Evolutionary conservation across 257 asterid species (phyloP), one percentile per base, ranked within the genome.

Genomic region (Solanum medicagineum): DNA sequence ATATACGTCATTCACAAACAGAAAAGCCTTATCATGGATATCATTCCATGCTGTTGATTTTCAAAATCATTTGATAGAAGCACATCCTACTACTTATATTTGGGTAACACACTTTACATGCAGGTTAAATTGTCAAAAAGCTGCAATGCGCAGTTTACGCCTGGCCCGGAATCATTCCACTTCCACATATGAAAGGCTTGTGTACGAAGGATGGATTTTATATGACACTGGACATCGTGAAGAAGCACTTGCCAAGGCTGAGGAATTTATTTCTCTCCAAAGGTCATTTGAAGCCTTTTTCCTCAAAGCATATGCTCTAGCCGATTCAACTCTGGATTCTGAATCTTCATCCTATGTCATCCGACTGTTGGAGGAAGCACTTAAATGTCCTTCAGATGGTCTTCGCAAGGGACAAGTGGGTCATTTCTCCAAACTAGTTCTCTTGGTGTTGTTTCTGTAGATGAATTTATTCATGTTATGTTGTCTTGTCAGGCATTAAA

Each of bases 211-310:
- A 59, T 90, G 92, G 92, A 89, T 90, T 82, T 81, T 89, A 47
- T 91, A 91, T 87, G 93, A 91, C 80, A 89, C 92, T 32, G 93
- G 93, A 24, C 89, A 88, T 80, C 92, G 92, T 77, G 90, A 91
- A 68, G 93, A 91, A 87, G 93, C 93, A 47, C 86, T 91, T 36
- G 84, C 90, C 22, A 91, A 89, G 80, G 92, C 93, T 49, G 92
- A 91, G 87, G 90, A 89, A 60, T 89, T 92, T 20, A 88, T 91
- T 65, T 88, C 91, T 68, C 82, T 91, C 65, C 92, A 89, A 59
- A 86, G 93, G 87, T 91, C 93, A 62, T 91, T 91, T 29, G 93
- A 91, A 88, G 93, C 93, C 15, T 91, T 89, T 84, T 91, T 91
- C 42, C 91, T 90, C 75, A 90, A 90, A 87, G 91, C 92, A 24